Evolutionary conservation across 495 filamentous ascomycete species (phyloP), one percentile per base, ranked within the genome.

Genomic region (Neurospora intermedia): DNA sequence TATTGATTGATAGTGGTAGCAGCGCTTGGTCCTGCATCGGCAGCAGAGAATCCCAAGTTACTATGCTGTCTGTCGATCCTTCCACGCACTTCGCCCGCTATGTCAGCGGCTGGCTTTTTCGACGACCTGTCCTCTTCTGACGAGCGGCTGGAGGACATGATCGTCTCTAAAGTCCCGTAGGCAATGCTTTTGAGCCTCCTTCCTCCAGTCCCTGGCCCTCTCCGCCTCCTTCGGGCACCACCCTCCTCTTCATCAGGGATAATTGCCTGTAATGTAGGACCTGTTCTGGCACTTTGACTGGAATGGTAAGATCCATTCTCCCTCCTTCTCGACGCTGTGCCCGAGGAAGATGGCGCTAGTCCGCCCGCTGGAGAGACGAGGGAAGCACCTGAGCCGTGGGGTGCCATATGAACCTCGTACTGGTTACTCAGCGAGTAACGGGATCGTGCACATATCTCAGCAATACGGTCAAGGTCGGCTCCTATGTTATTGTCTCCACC

Each of bases 321-420:
- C 45, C 72, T 80, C 48, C 73, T 75, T 43, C 75, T 76, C n/a
- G 46, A 35, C 39, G 31, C 62, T 31, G 59, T 31, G 11, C 71
- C 73, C 5, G 77, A 73, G 13, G 78, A 45, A 13, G 75, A 31
- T 3, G 70, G 3, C 10, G 73, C n/a, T 15, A 18, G 69, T 15
- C 66, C 23, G 13, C 69, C 69, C 54, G 54, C 35, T 27, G 54
- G 54, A 6, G 77, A 69, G 20, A 80, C 27, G 71, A 86, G 83
- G 0, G 80, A 75, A 8, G 81, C 72, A 6, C 87, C 86, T 6
- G 82, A 84, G 9, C 85, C 85, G 74, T 88, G 87, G 9, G 87
- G 86, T 7, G 84, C 81, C 62, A 88, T 84, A 72, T 89, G 87
- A n/a, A 88, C 85, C 69, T 89, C 86, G 73, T 89, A 89, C 71